A percentile compares a stretch with the other conserved stretches of the same genome.
Conservation (phyloP, 1,139 yeast species). For the Saccharomycopsis phalli region DNA sequence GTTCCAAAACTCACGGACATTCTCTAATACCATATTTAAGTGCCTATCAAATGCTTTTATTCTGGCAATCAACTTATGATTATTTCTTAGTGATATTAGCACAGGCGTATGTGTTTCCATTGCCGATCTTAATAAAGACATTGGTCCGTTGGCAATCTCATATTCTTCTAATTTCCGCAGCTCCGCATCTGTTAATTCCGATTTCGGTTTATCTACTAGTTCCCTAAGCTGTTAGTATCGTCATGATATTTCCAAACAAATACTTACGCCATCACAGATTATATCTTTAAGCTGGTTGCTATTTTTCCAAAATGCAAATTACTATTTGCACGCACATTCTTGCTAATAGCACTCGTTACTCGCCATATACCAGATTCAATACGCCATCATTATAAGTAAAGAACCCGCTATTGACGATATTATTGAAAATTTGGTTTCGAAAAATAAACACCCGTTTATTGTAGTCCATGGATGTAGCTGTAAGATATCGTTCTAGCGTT, state of each 20-base stretch:
- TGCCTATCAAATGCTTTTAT: slow-evolving; percentile 96
- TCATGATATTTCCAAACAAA: slow-evolving; percentile 21
- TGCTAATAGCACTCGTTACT: slow-evolving; percentile 4
- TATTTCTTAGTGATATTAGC: slow-evolving; percentile 83
- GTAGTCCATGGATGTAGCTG: slow-evolving; percentile 24
- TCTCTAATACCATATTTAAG: slow-evolving; percentile 84
- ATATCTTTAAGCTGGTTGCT: not conserved
- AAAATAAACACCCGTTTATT: slow-evolving; percentile 26
- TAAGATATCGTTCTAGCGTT: slow-evolving; percentile 32
- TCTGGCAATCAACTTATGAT: slow-evolving; percentile 81
- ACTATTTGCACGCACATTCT: not conserved
- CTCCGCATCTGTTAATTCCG: slow-evolving; percentile 76
- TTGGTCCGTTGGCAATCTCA: slow-evolving; percentile 86
- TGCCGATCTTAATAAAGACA: slow-evolving; percentile 76
- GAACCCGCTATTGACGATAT: slow-evolving; percentile 37
- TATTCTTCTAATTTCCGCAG: slow-evolving; percentile 78
- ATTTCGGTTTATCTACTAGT: slow-evolving; percentile 58
- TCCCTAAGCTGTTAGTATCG: slow-evolving; percentile 34
- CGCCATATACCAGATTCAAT: not conserved
- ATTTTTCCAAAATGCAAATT: not conserved
- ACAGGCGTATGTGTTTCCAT: slow-evolving; percentile 68
- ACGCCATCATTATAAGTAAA: slow-evolving; percentile 25
- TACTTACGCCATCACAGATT: not conserved
- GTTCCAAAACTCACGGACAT: slow-evolving; percentile 88
- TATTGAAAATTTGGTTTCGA: slow-evolving; percentile 28